Percentiles rank a stretch among this genome's conserved stretches.
These are phyloP conservation scores for Ceratocystis huliohia DNA, from an alignment of 2,329 filamentous ascomycete genomes.

Conservation along the genomic window DNA sequence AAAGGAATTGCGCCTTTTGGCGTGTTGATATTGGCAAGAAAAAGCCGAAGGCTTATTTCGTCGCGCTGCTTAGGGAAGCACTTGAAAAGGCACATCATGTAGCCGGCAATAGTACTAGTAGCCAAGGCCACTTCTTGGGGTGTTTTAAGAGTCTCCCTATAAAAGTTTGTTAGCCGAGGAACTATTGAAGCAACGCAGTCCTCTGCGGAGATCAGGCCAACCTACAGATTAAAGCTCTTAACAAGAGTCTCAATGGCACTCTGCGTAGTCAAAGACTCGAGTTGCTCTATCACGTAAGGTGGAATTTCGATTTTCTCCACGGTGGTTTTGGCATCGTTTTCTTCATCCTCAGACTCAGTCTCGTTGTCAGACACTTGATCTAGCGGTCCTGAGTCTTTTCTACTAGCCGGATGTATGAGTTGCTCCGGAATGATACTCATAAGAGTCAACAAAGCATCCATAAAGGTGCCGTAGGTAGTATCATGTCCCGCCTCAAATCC, in stretches of 20 bases:
- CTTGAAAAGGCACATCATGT: conserved; percentile 70
- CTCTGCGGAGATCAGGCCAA: neutral
- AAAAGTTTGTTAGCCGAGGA: too few relatives aligned
- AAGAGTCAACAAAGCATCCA: conserved; percentile 5
- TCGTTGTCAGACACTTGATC: conserved; percentile 3
- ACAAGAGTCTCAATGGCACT: conserved; percentile 11
- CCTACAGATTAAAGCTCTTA: conserved; percentile 13
- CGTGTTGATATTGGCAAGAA: conserved; percentile 54
- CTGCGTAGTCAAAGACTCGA: conserved; percentile 13
- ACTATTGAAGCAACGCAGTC: too few relatives aligned
- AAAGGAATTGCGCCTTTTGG: conserved; percentile 42
- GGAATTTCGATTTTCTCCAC: neutral
- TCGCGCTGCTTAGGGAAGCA: conserved; percentile 74
- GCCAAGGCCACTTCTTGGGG: conserved; percentile 45
- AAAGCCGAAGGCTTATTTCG: conserved; percentile 90
- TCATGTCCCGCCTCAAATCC: conserved; percentile 28
- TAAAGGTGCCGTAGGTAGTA: neutral
- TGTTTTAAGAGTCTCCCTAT: conserved; percentile 5
- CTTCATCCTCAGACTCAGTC: neutral
- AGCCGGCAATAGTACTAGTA: conserved; percentile 46
- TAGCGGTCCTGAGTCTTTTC: neutral
- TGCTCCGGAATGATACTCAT: neutral
- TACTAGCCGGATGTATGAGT: neutral
- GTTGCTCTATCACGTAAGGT: conserved; percentile 7
- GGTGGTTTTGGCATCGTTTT: neutral